Evolutionary conservation across 164 flowering plant species (phyloP), one percentile per base, ranked within the genome.

Genomic region (Dillenia turbinata): DNA sequence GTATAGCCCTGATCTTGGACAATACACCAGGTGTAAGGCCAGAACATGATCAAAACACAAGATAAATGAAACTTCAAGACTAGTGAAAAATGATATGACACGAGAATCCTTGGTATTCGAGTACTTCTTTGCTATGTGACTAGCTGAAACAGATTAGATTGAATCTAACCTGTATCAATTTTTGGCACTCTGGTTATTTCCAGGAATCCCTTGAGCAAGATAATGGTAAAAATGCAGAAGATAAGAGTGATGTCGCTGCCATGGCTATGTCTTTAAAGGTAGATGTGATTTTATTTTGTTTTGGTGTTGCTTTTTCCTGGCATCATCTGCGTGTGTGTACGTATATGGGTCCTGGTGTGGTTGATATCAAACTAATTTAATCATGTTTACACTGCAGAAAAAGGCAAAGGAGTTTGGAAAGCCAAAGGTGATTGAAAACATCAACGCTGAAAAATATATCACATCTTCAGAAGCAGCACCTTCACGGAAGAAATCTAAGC

Each of bases 221-320:
- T 33, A 16, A 69, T 17, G 19, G 46, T 24, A 58, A 66, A 46
- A 62, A 79, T 49, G 72, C 44, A 44, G 77, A 69, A 65, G 80
- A 66, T 14, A 66, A 71, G 15, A 68, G 66, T 66, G 91, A 87
- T 64, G 67, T 89, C 43, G 74, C 83, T 59, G 74, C 74, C 10
- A 65, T 89, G 65, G 76, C 96, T 2, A 62, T 10, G 65, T 84
- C 95, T 12, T 51, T 93, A 64, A 93, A 93, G 97, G 98, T 93
- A 79, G 58, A 26, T 59, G 9, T 5, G 43, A n/a, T 15, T 3
- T 16, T 10, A 47, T 8, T 8, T 15, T n/a, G 55, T 16, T n/a
- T n/a, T 51, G 54, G 17, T 12, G 17, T 51, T 51, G 54, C 16
- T 8, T 14, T 52, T 16, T 19, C 55, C 0, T 52, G 10, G 16